Conservation (phyloP, 1,284 basidiomycete species). For the Rhodotorula mucilaginosa region DNA sequence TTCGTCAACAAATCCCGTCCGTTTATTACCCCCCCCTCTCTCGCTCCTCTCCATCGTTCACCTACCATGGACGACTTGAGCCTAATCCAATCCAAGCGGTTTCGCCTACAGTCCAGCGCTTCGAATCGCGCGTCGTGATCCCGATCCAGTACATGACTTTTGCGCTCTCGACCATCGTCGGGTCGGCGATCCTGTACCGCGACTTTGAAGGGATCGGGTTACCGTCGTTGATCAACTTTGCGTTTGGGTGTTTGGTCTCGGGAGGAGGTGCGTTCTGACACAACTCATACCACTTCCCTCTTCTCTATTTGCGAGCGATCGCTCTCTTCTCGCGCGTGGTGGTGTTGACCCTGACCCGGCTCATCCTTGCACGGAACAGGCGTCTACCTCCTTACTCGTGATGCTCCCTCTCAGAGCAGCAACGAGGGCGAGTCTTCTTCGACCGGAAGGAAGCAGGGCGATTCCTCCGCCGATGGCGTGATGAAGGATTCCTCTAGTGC, state of each 20-base stretch:
- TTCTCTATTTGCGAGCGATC: not conserved
- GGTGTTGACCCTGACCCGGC: not conserved
- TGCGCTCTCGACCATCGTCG: slow-evolving; percentile 75
- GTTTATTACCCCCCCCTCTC: slow-evolving; percentile 20
- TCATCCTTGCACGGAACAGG: not conserved
- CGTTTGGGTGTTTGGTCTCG: slow-evolving; percentile 47
- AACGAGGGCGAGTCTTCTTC: not conserved
- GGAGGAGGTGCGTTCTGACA: slow-evolving; percentile 34
- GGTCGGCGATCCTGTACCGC: slow-evolving; percentile 87
- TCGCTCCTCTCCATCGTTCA: slow-evolving; percentile 33
- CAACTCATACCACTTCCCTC: not conserved
- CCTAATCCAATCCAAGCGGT: not conserved
- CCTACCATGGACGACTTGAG: slow-evolving; percentile 28
- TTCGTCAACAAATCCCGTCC: slow-evolving; percentile 69
- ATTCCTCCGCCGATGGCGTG: not conserved
- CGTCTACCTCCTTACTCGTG: slow-evolving; percentile 32
- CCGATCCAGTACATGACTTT: slow-evolving; percentile 89
- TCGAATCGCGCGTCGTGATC: slow-evolving; percentile 84
- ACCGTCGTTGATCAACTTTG: slow-evolving; percentile 47
- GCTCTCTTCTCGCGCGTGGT: too few relatives aligned
- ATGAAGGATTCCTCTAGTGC: too few relatives aligned
- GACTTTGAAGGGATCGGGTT: slow-evolving; percentile 67
- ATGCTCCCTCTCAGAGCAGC: not conserved
- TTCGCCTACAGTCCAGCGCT: slow-evolving; percentile 63
- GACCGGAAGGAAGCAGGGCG: not conserved